Evolutionary conservation across 108 stramenopile species (phyloP).

Genomic region (Aurantiochytrium sp.): DNA sequence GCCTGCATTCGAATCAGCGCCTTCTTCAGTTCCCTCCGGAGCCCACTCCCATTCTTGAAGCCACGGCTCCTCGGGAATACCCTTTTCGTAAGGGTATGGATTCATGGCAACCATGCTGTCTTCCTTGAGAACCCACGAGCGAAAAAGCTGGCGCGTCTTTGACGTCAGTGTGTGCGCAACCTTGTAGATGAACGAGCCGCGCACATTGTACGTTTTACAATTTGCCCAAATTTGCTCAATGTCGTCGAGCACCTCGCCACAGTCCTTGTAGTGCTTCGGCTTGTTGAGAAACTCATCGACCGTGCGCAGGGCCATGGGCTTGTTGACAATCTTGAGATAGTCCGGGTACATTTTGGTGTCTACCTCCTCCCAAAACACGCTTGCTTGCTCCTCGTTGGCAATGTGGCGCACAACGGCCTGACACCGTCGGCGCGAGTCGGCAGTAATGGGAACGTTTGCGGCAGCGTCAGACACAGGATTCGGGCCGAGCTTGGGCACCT

Average conservation of each 20-base stretch:
- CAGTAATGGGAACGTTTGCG: not conserved
- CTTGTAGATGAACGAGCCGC: not conserved
- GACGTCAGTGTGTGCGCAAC: not conserved
- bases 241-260: not conserved
- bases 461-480: not conserved
- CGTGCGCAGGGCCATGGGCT: constrained; percentile 32
- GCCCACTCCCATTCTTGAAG: not conserved
- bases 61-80: not conserved
- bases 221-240: not conserved
- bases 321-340: constrained; percentile 23
- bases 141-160: not conserved
- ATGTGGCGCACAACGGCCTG: constrained; percentile 11
- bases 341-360: constrained; percentile 23
- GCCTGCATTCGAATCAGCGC: not conserved
- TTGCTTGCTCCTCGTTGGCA: constrained; percentile 14
- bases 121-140: not conserved
- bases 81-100: not conserved
- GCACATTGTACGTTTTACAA: not conserved
- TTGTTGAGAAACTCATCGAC: not conserved
- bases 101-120: not conserved
- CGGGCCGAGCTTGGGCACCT: not conserved
- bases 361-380: constrained; percentile 27
- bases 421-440: not conserved
- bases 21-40: not conserved
- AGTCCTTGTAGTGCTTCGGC: not conserved